Conservation (phyloP, 345 rosid genomes). For the Populus tremula region DNA sequence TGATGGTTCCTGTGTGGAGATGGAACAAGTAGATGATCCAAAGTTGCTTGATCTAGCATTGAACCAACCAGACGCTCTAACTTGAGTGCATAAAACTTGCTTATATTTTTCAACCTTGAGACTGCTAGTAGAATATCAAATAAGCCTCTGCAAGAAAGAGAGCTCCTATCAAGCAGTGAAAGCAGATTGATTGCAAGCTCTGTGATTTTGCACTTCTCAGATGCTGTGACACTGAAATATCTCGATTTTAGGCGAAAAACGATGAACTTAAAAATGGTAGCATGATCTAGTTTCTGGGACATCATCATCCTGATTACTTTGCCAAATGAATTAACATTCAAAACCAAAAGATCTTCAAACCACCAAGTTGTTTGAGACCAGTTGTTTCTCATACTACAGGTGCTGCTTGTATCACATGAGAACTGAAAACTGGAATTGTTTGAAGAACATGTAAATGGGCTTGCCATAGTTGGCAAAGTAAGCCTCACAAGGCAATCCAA, state of each 20-base stretch:
- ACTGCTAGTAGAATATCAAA: slow-evolving; percentile 33
- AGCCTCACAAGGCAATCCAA: slow-evolving; percentile 35
- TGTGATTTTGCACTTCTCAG: slow-evolving; percentile 32
- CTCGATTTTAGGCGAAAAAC: slow-evolving; percentile 35
- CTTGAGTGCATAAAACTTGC: slow-evolving; percentile 15
- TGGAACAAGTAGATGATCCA: slow-evolving; percentile 43
- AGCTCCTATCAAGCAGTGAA: slow-evolving; percentile 28
- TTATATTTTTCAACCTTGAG: slow-evolving; percentile 25
- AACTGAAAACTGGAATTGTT: slow-evolving; percentile 29
- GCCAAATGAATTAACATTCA: slow-evolving; percentile 32
- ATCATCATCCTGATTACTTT: slow-evolving; percentile 31
- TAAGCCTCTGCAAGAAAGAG: slow-evolving; percentile 41
- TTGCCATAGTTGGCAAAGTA: slow-evolving; percentile 24
- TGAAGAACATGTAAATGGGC: slow-evolving; percentile 27
- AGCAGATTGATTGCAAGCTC: slow-evolving; percentile 33
- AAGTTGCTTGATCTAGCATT: slow-evolving; percentile 44
- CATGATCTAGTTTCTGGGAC: slow-evolving; percentile 28
- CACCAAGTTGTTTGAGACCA: slow-evolving; percentile 34
- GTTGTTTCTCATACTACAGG: slow-evolving; percentile 26
- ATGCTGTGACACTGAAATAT: neutral
- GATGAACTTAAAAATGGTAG: slow-evolving; percentile 38
- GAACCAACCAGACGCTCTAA: slow-evolving; percentile 49
- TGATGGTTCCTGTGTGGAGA: slow-evolving; percentile 21
- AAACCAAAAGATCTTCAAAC: slow-evolving; percentile 47
- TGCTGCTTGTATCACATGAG: slow-evolving; percentile 37